Conservation (phyloP, 257 asterid genomes). For the Solanum peruvianum region DNA sequence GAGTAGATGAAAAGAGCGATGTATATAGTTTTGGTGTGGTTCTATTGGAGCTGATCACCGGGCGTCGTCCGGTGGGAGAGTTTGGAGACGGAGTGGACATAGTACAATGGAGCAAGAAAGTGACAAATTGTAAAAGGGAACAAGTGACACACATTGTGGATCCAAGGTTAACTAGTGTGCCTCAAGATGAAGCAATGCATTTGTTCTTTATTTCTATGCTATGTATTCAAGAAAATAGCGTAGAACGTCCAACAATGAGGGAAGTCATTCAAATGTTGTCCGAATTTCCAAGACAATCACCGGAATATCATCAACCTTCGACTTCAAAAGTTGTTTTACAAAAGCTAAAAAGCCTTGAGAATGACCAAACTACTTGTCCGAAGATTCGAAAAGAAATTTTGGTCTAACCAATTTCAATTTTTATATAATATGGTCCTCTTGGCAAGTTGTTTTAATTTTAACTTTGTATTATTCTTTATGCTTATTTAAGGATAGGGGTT, state of each 20-base stretch:
- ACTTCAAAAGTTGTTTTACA: slow-evolving; percentile 5
- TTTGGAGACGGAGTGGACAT: slow-evolving; percentile 40
- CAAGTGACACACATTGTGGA: slow-evolving; percentile 43
- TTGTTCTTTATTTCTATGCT: slow-evolving; percentile 81
- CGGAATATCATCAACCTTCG: slow-evolving; percentile 25
- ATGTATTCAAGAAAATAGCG: slow-evolving; percentile 65
- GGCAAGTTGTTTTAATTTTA: neutral
- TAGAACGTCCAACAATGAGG: slow-evolving; percentile 87
- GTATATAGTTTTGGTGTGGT: slow-evolving; percentile 40
- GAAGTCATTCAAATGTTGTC: slow-evolving; percentile 91
- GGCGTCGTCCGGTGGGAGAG: slow-evolving; percentile 34
- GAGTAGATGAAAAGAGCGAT: slow-evolving; percentile 39
- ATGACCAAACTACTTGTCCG: slow-evolving; percentile 4
- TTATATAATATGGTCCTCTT: neutral
- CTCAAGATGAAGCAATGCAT: slow-evolving; percentile 68
- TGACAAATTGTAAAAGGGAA: slow-evolving; percentile 52
- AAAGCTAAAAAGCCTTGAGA: slow-evolving; percentile 14
- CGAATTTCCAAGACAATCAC: slow-evolving; percentile 52
- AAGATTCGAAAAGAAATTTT: slow-evolving; percentile 18
- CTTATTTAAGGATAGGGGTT: neutral
- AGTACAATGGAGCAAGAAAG: slow-evolving; percentile 50
- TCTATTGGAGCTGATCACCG: slow-evolving; percentile 26
- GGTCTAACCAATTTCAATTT: slow-evolving; percentile 14
- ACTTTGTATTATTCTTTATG: neutral
- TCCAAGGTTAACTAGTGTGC: slow-evolving; percentile 47